Percentiles rank a stretch among this genome's conserved stretches.
These are phyloP conservation scores for Quercus variabilis DNA, from an alignment of 306 rosid species.

Conservation along the genomic window DNA sequence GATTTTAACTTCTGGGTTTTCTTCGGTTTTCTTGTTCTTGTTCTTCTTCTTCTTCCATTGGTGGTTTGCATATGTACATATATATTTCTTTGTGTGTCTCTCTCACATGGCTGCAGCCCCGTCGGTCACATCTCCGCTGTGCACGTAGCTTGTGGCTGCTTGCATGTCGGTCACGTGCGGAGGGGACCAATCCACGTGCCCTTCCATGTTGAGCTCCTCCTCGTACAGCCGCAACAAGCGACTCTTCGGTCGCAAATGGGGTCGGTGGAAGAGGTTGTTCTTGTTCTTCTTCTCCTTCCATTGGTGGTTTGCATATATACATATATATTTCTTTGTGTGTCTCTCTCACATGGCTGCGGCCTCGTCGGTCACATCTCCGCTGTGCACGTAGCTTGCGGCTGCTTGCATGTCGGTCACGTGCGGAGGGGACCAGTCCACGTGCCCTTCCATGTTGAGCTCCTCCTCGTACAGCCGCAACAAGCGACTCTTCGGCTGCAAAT, in stretches of 20 bases:
- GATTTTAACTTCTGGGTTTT: constrained; percentile 14
- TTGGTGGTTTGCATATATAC: not conserved
- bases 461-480: too few relatives aligned
- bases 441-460: constrained; percentile 24
- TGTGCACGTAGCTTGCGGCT: too few relatives aligned
- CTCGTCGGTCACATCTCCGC: constrained; percentile 44
- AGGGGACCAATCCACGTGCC: constrained; percentile 38
- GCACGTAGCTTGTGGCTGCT: constrained; percentile 4
- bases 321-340: too few relatives aligned
- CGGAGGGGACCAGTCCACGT: constrained; percentile 41
- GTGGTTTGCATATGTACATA: too few relatives aligned
- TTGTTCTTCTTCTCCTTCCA: not conserved
- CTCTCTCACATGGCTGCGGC: not conserved
- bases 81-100: not conserved
- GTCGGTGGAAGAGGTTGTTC: constrained; percentile 35
- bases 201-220: constrained; percentile 16
- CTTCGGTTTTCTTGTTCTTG: not conserved
- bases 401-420: constrained; percentile 96
- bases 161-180: constrained; percentile 95
- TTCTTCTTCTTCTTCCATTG: not conserved
- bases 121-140: constrained; percentile 44
- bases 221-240: too few relatives aligned
- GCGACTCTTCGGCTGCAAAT: constrained; percentile 1
- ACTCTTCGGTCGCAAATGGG: constrained; percentile 19
- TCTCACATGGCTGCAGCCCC: too few relatives aligned